phyloP scores from a whole-genome alignment of 2,329 filamentous ascomycete genomes.

The Aspergillus ochraceus region DNA sequence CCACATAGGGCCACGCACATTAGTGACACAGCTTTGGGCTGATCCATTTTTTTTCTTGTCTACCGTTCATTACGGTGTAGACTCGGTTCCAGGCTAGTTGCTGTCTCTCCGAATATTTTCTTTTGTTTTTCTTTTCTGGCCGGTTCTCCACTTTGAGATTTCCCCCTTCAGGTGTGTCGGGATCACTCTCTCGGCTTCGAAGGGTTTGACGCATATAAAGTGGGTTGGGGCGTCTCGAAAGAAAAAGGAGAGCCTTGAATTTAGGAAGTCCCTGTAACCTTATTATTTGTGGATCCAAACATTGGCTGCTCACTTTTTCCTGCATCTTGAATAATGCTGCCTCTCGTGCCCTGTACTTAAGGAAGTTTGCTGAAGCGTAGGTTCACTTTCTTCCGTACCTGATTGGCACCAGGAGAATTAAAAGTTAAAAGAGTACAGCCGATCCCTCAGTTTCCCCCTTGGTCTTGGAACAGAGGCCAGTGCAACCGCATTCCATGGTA shows the following conservation, averaged over 20 bases:
- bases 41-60: constrained; percentile 7
- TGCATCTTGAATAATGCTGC: constrained; percentile 11
- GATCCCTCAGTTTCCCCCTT: constrained; percentile 16
- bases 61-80: constrained; percentile 14
- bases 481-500: constrained; percentile 19
- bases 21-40: constrained; percentile 14
- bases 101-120: constrained; percentile 4
- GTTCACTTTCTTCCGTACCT: constrained; percentile 6
- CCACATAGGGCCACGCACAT: constrained; percentile 20
- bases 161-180: not conserved
- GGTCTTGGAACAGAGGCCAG: constrained; percentile 12
- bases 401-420: constrained; percentile 16
- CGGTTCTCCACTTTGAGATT: not conserved
- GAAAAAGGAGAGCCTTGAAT: constrained; percentile 3
- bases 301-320: constrained; percentile 4
- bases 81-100: not conserved
- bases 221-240: constrained; percentile 7
- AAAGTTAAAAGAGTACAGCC: constrained; percentile 5
- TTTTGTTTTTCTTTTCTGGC: not conserved
- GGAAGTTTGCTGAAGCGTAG: constrained; percentile 16
- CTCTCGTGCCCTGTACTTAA: constrained; percentile 13
- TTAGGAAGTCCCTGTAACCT: constrained; percentile 11
- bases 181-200: not conserved
- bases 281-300: constrained; percentile 15
- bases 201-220: constrained; percentile 10